Conservation (phyloP, 2,329 filamentous ascomycete species). For the Volutella citrinella region DNA sequence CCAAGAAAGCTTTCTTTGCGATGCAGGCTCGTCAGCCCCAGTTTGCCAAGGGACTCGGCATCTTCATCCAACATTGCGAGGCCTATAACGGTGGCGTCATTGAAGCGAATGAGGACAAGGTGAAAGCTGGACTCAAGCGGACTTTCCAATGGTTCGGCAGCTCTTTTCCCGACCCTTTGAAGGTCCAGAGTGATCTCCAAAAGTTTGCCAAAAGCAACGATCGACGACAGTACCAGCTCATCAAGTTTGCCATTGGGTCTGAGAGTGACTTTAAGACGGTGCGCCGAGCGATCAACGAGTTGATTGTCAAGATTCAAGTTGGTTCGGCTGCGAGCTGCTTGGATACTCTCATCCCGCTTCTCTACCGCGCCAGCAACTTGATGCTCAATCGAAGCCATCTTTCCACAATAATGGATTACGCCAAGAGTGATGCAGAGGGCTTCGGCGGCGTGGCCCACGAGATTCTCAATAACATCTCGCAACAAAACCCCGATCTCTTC, state of each 20-base stretch:
- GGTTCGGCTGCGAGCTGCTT: constrained; percentile 63
- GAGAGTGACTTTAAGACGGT: constrained; percentile 92
- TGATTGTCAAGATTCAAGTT: constrained; percentile 75
- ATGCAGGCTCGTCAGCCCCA: constrained; percentile 76
- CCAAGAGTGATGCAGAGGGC: constrained; percentile 76
- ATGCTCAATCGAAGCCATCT: constrained; percentile 95
- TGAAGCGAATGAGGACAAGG: constrained; percentile 65
- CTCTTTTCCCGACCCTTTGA: constrained; percentile 71
- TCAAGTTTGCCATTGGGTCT: constrained; percentile 79
- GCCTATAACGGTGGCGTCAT: constrained; percentile 85
- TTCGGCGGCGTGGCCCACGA: constrained; percentile 80
- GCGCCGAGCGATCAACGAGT: constrained; percentile 83
- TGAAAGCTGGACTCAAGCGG: constrained; percentile 68
- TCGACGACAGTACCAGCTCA: constrained; percentile 82
- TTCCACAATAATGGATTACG: constrained; percentile 82
- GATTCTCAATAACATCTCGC: constrained; percentile 87
- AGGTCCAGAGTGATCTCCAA: constrained; percentile 73
- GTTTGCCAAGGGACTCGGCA: constrained; percentile 68
- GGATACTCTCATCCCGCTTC: constrained; percentile 75
- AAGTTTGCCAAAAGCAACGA: constrained; percentile 92
- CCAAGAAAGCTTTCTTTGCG: constrained; percentile 85
- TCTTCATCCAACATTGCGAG: constrained; percentile 83
- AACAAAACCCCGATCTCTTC: constrained; percentile 83
- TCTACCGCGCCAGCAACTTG: constrained; percentile 80
- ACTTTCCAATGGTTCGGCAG: constrained; percentile 71